Conservation (phyloP, 2,329 filamentous ascomycete genomes). For the Fusarium mundagurra region DNA sequence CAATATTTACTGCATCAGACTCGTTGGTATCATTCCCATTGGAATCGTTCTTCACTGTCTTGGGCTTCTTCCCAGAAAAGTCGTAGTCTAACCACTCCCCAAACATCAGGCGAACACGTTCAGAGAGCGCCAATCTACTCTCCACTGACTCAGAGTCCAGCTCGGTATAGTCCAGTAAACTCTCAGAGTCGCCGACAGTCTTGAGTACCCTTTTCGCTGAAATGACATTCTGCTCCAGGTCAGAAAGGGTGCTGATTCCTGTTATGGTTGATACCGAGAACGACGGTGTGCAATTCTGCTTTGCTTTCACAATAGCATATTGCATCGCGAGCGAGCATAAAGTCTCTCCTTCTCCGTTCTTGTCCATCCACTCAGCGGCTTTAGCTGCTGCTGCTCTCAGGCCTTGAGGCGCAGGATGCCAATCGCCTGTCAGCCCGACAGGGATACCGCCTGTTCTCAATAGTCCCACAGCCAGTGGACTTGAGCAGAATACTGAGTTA, state of each 20-base stretch:
- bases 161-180: not conserved
- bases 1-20: not conserved
- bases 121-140: not conserved
- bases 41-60: fast-evolving
- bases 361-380: not conserved
- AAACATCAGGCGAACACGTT: not conserved
- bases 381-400: not conserved
- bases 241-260: not conserved
- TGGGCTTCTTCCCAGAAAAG: not conserved
- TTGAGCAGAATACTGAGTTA: not conserved
- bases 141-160: not conserved
- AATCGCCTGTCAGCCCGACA: not conserved
- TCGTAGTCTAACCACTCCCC: conserved; percentile 6
- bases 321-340: not conserved
- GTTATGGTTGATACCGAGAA: not conserved
- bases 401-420: not conserved
- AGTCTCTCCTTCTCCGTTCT: not conserved
- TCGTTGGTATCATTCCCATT: fast-evolving
- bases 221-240: not conserved
- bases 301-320: not conserved
- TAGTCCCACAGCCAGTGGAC: not conserved
- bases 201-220: not conserved
- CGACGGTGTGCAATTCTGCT: not conserved
- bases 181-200: fast-evolving
- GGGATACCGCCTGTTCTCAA: not conserved